Evolutionary conservation across 306 rosid species (phyloP).

Genomic region (Gleditsia sinensis): DNA sequence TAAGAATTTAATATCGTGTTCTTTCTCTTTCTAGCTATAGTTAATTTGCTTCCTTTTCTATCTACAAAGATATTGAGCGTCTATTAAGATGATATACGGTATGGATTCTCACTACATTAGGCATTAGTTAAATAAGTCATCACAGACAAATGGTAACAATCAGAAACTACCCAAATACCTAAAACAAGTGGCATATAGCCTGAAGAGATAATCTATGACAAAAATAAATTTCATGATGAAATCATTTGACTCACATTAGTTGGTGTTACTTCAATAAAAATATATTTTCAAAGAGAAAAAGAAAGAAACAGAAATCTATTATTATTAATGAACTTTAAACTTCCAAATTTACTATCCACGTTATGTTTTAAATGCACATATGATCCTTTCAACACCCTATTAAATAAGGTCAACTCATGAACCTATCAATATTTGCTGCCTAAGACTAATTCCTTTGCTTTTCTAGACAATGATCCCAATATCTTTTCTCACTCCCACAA

Average conservation of each 20-base stretch:
- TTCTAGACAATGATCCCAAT: neutral
- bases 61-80: slow-evolving; percentile 21
- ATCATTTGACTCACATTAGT: neutral
- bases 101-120: slow-evolving; percentile 10
- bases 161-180: slow-evolving; percentile 14
- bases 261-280: neutral
- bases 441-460: neutral
- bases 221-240: neutral
- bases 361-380: neutral
- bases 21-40: neutral
- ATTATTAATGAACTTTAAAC: slow-evolving; percentile 26
- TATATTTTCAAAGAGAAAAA: neutral
- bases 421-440: neutral
- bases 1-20: neutral
- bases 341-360: slow-evolving; percentile 17
- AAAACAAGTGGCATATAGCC: slow-evolving; percentile 10
- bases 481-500: neutral
- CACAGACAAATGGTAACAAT: slow-evolving; percentile 11
- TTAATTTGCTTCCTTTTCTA: slow-evolving; percentile 24
- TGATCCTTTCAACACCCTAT: neutral
- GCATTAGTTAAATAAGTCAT: neutral
- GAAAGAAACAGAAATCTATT: neutral
- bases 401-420: neutral
- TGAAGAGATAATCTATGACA: neutral
- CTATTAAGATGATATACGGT: neutral